Base-by-base conservation (phyloP, 140 eudicot species). In the Bidens hawaiensis region DNA sequence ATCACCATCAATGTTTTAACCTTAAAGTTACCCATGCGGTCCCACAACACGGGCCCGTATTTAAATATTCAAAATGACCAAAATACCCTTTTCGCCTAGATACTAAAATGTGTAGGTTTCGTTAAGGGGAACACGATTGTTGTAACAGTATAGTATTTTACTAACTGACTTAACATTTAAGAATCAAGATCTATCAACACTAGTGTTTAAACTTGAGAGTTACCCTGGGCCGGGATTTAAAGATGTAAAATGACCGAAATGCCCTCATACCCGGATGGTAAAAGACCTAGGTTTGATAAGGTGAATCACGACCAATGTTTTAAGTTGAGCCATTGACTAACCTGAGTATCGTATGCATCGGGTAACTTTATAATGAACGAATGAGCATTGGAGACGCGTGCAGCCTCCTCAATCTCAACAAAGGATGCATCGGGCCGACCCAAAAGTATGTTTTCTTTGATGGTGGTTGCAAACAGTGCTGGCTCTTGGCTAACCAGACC, bases 401-500 rank as follows among this genome's bases (percentile, higher is more conserved):
- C 93, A 43, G 97, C 97, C 74, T 89, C 97, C 69, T 85, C 95
- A 8, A 86, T 68, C 68, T 85, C 93, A 8, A 60, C 72, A 65
- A 76, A 36, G 36, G 80, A 79, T 4, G 97, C 97, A 68, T 89
- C 97, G 19, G 93, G 89, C 47, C 93, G 75, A n/a, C 97, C 97
- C 79, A 89, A 62, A 0, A 89, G 89, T 67, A 89, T 89, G 79
- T 89, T 89, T 59, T 89, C 97, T 79, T 81, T 83, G 38, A 89
- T 89, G 51, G 84, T 89, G 73, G 97, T 89, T 50, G 97, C 97
- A 72, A 89, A 85, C 4, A 89, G 76, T 46, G 95, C 95, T 0
- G 97, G 97, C 68, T 89, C 97, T 73, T 89, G 97, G 82, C 95
- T 89, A 23, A 89, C 97, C 5, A 89, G 75, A 48, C 97, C 97